Conservation (phyloP, 2,329 filamentous ascomycete species). For the Lasiodiplodia hormozganensis region DNA sequence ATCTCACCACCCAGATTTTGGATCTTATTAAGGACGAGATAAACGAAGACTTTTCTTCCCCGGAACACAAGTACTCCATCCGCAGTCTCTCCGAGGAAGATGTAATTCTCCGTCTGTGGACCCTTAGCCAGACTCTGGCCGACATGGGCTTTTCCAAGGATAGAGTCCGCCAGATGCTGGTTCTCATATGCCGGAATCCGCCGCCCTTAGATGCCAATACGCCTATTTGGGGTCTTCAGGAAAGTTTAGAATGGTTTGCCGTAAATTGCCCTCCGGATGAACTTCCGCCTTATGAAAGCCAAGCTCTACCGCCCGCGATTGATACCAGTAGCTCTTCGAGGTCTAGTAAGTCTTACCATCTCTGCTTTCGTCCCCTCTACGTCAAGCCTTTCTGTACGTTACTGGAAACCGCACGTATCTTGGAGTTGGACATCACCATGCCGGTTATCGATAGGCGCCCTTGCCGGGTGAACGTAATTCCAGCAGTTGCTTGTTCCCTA, state of each 20-base stretch:
- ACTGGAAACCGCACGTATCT: background rate
- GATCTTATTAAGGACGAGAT: slow-evolving; percentile 72
- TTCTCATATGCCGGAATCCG: slow-evolving; percentile 71
- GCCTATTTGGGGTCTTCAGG: slow-evolving; percentile 81
- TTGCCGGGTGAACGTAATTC: background rate
- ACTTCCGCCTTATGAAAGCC: slow-evolving; percentile 71
- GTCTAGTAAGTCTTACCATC: slow-evolving; percentile 36
- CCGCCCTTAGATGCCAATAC: slow-evolving; percentile 60
- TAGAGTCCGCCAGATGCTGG: slow-evolving; percentile 69
- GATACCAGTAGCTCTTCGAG: slow-evolving; percentile 35
- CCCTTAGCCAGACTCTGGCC: slow-evolving; percentile 74
- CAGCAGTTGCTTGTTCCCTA: background rate
- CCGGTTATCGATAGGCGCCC: background rate
- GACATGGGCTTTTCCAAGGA: slow-evolving; percentile 71
- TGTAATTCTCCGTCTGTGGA: slow-evolving; percentile 81
- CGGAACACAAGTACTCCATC: slow-evolving; percentile 40
- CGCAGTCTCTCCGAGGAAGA: slow-evolving; percentile 73
- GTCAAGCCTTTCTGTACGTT: background rate
- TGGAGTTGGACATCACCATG: background rate
- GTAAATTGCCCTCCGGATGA: slow-evolving; percentile 73
- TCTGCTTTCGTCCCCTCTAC: background rate
- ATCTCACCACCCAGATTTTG: slow-evolving; percentile 79
- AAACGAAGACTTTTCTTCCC: slow-evolving; percentile 45
- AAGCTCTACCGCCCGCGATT: background rate
- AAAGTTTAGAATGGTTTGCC: slow-evolving; percentile 90